These are phyloP conservation scores for Paracorniculantispora psalliotae DNA, from an alignment of 2,329 filamentous ascomycete genomes.

Conservation along the genomic window DNA sequence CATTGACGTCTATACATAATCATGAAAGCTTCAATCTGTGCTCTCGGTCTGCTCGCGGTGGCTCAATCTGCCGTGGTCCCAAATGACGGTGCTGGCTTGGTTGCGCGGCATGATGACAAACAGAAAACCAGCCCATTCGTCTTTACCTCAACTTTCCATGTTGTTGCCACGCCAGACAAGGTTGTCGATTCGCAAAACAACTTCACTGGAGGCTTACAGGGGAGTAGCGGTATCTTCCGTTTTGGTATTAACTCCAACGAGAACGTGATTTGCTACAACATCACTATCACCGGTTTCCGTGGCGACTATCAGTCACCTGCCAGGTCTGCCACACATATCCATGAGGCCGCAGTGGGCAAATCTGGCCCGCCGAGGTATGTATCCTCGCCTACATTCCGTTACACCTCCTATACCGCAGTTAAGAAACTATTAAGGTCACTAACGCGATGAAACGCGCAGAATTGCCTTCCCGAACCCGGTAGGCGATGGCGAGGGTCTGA, in stretches of 20 bases:
- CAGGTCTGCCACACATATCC: slow-evolving; percentile 50
- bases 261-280: slow-evolving; percentile 44
- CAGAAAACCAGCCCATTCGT: slow-evolving; percentile 21
- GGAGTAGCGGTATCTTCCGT: slow-evolving; percentile 44
- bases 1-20: not conserved
- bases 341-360: slow-evolving; percentile 41
- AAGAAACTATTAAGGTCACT: not conserved
- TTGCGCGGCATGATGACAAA: not conserved
- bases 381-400: not conserved
- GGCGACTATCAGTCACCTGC: slow-evolving; percentile 48
- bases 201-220: slow-evolving; percentile 36
- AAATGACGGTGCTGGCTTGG: not conserved
- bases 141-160: slow-evolving; percentile 46
- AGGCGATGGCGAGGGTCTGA: slow-evolving; percentile 28
- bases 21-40: not conserved
- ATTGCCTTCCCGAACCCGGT: slow-evolving; percentile 47
- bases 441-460: slow-evolving; percentile 14
- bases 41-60: not conserved
- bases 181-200: slow-evolving; percentile 39
- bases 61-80: not conserved
- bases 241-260: slow-evolving; percentile 47
- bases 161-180: slow-evolving; percentile 44
- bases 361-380: slow-evolving; percentile 43
- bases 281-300: slow-evolving; percentile 43
- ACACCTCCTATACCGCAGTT: too few species aligned